A percentile compares a stretch with the other conserved stretches of the same genome.
Conservation (phyloP, 495 filamentous ascomycete genomes). For the Parachaetomium inaequale region DNA sequence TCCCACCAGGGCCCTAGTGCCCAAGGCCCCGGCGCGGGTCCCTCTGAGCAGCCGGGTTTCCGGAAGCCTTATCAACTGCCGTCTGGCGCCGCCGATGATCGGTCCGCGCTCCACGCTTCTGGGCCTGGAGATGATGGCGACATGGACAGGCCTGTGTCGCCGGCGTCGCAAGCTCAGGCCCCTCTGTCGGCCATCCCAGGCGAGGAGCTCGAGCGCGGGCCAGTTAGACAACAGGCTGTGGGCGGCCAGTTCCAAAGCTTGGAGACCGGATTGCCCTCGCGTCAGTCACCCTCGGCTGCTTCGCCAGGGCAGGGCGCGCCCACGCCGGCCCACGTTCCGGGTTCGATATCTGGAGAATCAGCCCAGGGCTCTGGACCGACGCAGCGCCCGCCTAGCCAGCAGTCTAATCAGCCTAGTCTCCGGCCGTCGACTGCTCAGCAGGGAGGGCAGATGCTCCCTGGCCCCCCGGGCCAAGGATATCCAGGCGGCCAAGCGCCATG, state of each 20-base stretch:
- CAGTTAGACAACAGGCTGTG: not conserved
- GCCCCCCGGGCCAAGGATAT: not conserved
- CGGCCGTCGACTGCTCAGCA: constrained; percentile 1
- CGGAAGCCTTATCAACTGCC: constrained; percentile 16
- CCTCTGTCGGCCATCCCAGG: not conserved
- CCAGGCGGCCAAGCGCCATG: constrained; percentile 5
- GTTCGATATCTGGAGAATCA: constrained; percentile 3
- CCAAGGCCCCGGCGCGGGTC: constrained; percentile 5
- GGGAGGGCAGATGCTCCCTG: not conserved
- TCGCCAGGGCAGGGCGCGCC: not conserved
- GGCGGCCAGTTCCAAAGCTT: not conserved
- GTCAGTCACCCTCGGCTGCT: constrained; percentile 8
- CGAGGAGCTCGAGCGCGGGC: constrained; percentile 6
- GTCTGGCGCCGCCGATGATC: not conserved
- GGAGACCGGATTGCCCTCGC: not conserved
- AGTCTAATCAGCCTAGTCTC: constrained; percentile 13
- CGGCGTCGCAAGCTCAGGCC: not conserved
- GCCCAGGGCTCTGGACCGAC: not conserved
- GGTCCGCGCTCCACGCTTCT: not conserved
- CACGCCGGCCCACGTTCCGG: not conserved
- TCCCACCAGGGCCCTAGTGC: not conserved
- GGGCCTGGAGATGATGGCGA: not conserved
- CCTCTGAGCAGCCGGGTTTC: constrained; percentile 4
- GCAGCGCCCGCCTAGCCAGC: constrained; percentile 6
- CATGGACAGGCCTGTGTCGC: constrained; percentile 5